phyloP scores from a whole-genome alignment of 306 rosid genomes.

The Citrullus colocynthis region DNA sequence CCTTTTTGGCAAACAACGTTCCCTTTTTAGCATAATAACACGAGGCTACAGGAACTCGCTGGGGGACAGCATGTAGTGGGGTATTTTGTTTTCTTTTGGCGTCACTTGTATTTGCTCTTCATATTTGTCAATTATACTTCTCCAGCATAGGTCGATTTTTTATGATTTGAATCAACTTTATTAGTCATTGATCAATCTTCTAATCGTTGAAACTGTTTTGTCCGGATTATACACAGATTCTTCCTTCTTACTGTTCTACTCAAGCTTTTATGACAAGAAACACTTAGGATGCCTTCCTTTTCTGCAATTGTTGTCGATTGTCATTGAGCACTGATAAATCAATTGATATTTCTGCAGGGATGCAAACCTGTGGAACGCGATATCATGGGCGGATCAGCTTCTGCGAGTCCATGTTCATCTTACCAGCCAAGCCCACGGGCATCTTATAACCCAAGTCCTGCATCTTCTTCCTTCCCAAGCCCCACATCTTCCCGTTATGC shows the following conservation, averaged over 20 bases:
- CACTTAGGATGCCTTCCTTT: neutral
- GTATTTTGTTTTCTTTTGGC: constrained; percentile 4
- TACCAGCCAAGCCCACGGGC: constrained; percentile 38
- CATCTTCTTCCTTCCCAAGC: constrained; percentile 50
- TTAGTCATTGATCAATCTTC: neutral
- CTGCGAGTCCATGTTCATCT: constrained; percentile 48
- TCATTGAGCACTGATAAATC: neutral
- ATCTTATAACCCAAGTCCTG: constrained; percentile 43
- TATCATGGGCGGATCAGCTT: constrained; percentile 42
- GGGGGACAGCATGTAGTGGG: constrained; percentile 11
- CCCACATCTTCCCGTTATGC: constrained; percentile 34
- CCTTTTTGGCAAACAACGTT: neutral
- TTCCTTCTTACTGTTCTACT: neutral
- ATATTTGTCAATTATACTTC: neutral
- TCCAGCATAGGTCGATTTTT: neutral
- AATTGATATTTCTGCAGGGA: constrained; percentile 24
- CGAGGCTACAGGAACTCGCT: constrained; percentile 4
- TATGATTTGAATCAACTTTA: neutral
- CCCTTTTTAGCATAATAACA: constrained; percentile 9
- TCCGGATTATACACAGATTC: neutral
- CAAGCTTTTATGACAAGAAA: neutral
- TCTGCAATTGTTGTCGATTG: neutral
- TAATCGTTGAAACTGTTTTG: neutral
- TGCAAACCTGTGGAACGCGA: constrained; percentile 38
- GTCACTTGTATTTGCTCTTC: constrained; percentile 8